phyloP scores from a whole-genome alignment of 164 flowering plant species.

The Sextonia rubra region DNA sequence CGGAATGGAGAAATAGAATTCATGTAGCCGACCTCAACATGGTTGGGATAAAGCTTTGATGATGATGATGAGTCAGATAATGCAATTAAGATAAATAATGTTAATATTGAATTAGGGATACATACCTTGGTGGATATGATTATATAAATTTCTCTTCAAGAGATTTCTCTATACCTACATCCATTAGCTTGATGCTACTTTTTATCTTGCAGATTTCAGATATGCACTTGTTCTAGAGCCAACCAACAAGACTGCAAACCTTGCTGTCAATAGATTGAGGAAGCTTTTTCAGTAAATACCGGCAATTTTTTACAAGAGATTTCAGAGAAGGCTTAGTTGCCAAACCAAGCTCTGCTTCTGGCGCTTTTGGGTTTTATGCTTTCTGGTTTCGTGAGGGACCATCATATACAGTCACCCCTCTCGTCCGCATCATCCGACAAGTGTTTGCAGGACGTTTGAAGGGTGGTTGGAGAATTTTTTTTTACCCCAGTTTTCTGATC shows the following conservation, averaged over 20 bases:
- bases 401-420: not conserved
- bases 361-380: not conserved
- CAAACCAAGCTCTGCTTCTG: not conserved
- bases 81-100: no score
- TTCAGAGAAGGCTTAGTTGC: not conserved
- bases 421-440: not conserved
- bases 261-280: conserved; percentile 60
- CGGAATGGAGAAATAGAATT: no score
- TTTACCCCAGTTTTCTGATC: not conserved
- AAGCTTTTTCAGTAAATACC: conserved; percentile 50
- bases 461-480: not conserved
- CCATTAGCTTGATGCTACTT: not conserved
- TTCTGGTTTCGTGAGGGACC: not conserved
- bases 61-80: no score
- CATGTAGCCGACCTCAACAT: no score
- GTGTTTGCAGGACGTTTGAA: not conserved
- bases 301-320: not conserved
- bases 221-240: conserved; percentile 93
- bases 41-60: no score
- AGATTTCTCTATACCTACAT: not conserved
- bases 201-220: conserved; percentile 65
- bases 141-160: not conserved
- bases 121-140: no score
- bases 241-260: conserved; percentile 76
- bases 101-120: no score